phyloP scores from a whole-genome alignment of 495 filamentous ascomycete genomes.

The Hypomontagnella submonticulosa region DNA sequence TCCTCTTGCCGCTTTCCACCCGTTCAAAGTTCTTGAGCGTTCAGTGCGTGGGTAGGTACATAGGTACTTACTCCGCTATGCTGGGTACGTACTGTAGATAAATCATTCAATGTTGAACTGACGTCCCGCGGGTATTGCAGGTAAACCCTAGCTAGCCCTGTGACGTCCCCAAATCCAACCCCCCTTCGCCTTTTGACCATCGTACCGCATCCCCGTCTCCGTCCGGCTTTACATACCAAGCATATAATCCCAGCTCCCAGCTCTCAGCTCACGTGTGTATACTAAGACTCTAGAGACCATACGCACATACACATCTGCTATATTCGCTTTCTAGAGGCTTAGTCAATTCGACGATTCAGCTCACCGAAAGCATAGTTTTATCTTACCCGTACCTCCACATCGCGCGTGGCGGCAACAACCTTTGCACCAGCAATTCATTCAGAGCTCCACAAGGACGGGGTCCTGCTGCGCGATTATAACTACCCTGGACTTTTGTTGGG shows the following conservation, averaged over 20 bases:
- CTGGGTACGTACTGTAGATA: no score
- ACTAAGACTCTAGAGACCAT: not conserved
- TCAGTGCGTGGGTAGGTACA: conserved; percentile 1
- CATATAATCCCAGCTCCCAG: conserved; percentile 6
- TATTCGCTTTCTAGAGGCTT: conserved; percentile 6
- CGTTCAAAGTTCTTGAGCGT: not conserved
- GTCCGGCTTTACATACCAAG: conserved; percentile 16
- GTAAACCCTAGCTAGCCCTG: not conserved
- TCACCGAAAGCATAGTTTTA: conserved; percentile 1
- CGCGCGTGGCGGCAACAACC: not conserved
- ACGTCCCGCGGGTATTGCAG: no score
- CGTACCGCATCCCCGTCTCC: conserved; percentile 12
- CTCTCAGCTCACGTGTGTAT: conserved; percentile 1
- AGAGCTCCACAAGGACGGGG: conserved; percentile 4
- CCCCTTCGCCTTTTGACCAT: conserved; percentile 13
- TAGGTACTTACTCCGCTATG: no score
- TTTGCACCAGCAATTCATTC: not conserved
- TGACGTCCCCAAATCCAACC: conserved; percentile 8
- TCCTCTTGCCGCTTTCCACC: conserved; percentile 20
- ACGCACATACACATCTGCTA: not conserved
- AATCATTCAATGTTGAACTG: no score
- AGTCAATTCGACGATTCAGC: not conserved
- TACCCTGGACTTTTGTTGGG: not conserved
- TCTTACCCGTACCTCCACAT: conserved; percentile 4
- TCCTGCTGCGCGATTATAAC: conserved; percentile 16